These are phyloP conservation scores for Triticum monococcum DNA, from an alignment of 176 grass and related monocot species.

Conservation along the genomic window DNA sequence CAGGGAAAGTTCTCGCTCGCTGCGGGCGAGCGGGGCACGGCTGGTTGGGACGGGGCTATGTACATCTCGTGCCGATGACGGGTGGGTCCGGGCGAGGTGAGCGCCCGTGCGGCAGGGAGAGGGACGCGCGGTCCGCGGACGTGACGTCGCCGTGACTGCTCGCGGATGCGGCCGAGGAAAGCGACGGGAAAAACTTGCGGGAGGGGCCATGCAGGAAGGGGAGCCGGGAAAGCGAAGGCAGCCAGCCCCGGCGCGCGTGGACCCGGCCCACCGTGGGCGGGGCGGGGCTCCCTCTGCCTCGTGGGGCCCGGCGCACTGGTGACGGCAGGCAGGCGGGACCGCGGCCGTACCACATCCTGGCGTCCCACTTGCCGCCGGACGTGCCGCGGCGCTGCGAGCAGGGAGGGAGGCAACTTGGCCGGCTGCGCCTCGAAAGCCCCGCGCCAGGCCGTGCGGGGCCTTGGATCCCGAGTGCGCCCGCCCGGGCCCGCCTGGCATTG, in stretches of 20 bases:
- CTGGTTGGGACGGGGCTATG: not conserved
- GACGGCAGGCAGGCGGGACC: not conserved
- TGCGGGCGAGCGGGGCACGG: not conserved
- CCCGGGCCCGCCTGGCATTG: not conserved
- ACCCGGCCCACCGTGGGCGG: not conserved
- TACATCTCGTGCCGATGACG: not conserved
- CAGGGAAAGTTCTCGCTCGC: slow-evolving; percentile 17
- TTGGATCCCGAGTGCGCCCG: not conserved
- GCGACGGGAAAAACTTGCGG: not conserved
- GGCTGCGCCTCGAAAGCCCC: not conserved
- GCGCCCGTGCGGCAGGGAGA: not conserved
- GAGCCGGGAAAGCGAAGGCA: slow-evolving; percentile 18
- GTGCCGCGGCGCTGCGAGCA: slow-evolving; percentile 5
- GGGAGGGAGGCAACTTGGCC: slow-evolving; percentile 23
- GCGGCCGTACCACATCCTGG: not conserved
- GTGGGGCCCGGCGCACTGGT: not conserved
- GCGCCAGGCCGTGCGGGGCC: not conserved
- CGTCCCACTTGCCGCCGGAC: slow-evolving; percentile 4
- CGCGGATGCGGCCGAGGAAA: not conserved
- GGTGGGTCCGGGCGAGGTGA: not conserved
- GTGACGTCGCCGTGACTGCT: not conserved
- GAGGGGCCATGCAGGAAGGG: slow-evolving; percentile 16
- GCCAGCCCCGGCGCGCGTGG: not conserved
- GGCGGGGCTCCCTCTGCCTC: not conserved
- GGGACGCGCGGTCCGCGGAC: too few relatives aligned